Conservation (phyloP, 345 rosid genomes). For the Populus simonii region DNA sequence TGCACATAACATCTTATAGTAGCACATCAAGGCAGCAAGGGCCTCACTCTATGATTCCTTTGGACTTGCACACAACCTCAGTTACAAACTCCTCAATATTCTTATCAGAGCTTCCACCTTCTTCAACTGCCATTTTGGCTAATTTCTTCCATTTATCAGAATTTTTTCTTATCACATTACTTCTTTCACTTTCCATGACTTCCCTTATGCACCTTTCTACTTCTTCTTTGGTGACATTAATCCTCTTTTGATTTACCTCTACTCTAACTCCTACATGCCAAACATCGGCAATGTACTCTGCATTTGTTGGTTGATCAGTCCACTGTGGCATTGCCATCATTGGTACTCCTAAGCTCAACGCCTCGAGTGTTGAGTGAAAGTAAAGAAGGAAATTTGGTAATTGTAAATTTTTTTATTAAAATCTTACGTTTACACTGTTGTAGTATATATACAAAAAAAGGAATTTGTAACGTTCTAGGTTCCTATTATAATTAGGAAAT, state of each 20-base stretch:
- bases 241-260: conserved; percentile 26
- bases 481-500: no score
- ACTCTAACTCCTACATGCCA: conserved; percentile 56
- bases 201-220: conserved; percentile 43
- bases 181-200: conserved; percentile 49
- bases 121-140: conserved; percentile 33
- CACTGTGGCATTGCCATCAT: conserved; percentile 59
- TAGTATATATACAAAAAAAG: no score
- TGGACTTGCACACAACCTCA: neutral
- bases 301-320: conserved; percentile 58
- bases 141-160: conserved; percentile 47
- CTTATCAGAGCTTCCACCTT: neutral
- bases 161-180: conserved; percentile 36
- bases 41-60: no score
- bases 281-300: conserved; percentile 50
- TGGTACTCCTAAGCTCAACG: conserved; percentile 55
- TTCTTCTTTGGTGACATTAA: conserved; percentile 42
- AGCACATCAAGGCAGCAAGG: no score
- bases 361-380: conserved; percentile 44
- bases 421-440: no score
- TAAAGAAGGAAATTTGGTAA: no score
- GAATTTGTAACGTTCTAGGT: no score
- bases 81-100: neutral
- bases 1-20: no score
- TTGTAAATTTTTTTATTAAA: no score